Evolutionary conservation across 2,329 filamentous ascomycete genomes (phyloP).

Genomic region (Elsinoe australis): DNA sequence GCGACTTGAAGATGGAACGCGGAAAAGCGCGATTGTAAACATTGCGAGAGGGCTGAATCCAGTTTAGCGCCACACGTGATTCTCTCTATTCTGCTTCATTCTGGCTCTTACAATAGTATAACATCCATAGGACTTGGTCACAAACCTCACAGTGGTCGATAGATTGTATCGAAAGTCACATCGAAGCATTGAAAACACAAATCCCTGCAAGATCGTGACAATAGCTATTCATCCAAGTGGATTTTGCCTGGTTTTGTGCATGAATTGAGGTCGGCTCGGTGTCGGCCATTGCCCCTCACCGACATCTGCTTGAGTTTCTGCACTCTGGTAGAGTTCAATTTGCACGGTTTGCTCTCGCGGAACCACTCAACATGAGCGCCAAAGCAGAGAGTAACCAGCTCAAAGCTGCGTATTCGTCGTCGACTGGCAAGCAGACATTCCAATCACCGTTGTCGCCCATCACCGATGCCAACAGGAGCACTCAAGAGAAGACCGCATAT

Average conservation of each 20-base stretch:
- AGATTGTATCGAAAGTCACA: too few relatives aligned
- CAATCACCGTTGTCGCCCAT: conserved; percentile 21
- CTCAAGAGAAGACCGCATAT: conserved; percentile 50
- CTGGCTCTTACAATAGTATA: too few relatives aligned
- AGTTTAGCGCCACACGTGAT: conserved; percentile 17
- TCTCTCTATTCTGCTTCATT: not conserved
- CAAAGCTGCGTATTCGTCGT: conserved; percentile 25
- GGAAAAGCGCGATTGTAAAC: conserved; percentile 16
- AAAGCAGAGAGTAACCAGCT: conserved; percentile 16
- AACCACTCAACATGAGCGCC: not conserved
- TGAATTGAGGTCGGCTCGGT: not conserved
- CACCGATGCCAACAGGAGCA: conserved; percentile 25
- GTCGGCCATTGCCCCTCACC: not conserved
- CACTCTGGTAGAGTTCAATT: too few relatives aligned
- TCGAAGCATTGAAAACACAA: too few relatives aligned
- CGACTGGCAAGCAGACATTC: conserved; percentile 24
- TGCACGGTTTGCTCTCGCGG: too few relatives aligned
- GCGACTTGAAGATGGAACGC: not conserved
- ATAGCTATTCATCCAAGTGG: too few relatives aligned
- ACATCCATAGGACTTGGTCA: not conserved
- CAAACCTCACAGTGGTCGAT: not conserved
- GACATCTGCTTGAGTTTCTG: too few relatives aligned
- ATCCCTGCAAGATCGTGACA: too few relatives aligned
- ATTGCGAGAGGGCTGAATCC: conserved; percentile 3
- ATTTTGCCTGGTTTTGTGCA: too few relatives aligned